Percentiles rank a stretch among this genome's conserved stretches.
Evolutionary conservation across 2,329 filamentous ascomycete species (phyloP).

Genomic region (Cadophora luteo-olivacea): DNA sequence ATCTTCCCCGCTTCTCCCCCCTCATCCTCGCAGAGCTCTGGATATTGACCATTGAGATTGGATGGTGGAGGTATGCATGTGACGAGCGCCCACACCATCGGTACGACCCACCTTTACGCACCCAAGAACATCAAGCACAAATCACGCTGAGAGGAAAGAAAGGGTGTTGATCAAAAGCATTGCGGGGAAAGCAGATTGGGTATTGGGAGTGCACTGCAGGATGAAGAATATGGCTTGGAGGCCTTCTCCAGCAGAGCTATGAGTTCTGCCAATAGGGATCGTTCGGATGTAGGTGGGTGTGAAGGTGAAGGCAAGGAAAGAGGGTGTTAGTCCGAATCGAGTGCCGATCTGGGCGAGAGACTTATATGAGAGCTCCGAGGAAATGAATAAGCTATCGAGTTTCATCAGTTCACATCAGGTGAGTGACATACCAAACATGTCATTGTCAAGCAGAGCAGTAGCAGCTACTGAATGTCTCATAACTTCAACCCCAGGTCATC

Average conservation of each 20-base stretch:
- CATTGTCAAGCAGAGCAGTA: not conserved
- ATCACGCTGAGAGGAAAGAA: not conserved
- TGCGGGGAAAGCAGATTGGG: not conserved
- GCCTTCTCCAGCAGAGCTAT: not conserved
- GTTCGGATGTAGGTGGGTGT: not conserved
- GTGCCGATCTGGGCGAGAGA: not conserved
- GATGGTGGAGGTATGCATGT: not conserved
- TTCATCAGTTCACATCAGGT: not conserved
- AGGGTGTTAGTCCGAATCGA: not conserved
- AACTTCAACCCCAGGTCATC: not conserved
- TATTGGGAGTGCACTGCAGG: not conserved
- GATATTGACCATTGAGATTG: not conserved
- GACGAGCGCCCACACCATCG: not conserved
- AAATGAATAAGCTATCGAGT: not conserved
- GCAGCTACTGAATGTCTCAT: not conserved
- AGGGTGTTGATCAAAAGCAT: not conserved
- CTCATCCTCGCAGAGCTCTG: not conserved
- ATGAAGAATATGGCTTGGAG: not conserved
- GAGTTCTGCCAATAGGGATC: not conserved
- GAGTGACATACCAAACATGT: not conserved
- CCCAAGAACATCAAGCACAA: not conserved
- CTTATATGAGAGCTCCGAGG: not conserved
- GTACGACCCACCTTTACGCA: slow-evolving; percentile 9
- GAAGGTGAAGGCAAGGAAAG: not conserved
- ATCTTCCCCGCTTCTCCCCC: not conserved